Evolutionary conservation across 1,139 yeast genomes (phyloP), one percentile per base, ranked within the genome.

Genomic region (Petasospora rhodanensis): DNA sequence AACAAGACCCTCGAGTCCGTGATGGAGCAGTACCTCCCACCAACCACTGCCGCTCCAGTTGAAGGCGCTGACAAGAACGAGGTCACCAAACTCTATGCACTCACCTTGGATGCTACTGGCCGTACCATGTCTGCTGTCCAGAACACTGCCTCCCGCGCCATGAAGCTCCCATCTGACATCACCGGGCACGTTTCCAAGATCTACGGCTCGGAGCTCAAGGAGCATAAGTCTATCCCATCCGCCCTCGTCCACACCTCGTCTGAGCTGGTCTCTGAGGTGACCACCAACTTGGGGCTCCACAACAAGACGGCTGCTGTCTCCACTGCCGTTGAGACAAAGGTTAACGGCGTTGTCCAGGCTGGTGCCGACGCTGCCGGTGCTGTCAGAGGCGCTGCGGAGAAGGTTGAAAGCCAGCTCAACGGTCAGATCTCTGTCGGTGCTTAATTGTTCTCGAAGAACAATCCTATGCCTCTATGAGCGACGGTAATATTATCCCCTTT

Each of bases 1-100:
- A 41, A 41, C 33, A 31, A 28, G 31, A 27, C 34, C 1, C 22
- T 41, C n/a, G 45, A 41, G 25, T 18, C 33, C n/a, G 38, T 34
- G 6, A 31, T 41, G n/a, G 37, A 39, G 18, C 18, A 24, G 6
- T 41, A 38, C 28, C 36, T 41, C 7, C 45, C 45, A 31, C 13
- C 34, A 6, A 13, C 30, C 11, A n/a, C 30, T n/a, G 29, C 18
- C 6, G n/a, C 32, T 15, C 13, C 29, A 8, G 14, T 28, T 2
- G 9, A 24, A 5, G 4, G 28, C 12, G 8, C 32, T 6, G 30
- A 31, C 10, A 9, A 19, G 3, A 33, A 31, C 11, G 41, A 36
- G 24, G 31, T 41, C 11, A 24, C 32, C 22, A 41, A 39, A 33
- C 31, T 41, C 13, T 17, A 37, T 18, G 15, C 23, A 7, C 24